These are phyloP conservation scores for Lycium barbarum DNA, from an alignment of 257 asterid genomes.

Conservation along the genomic window DNA sequence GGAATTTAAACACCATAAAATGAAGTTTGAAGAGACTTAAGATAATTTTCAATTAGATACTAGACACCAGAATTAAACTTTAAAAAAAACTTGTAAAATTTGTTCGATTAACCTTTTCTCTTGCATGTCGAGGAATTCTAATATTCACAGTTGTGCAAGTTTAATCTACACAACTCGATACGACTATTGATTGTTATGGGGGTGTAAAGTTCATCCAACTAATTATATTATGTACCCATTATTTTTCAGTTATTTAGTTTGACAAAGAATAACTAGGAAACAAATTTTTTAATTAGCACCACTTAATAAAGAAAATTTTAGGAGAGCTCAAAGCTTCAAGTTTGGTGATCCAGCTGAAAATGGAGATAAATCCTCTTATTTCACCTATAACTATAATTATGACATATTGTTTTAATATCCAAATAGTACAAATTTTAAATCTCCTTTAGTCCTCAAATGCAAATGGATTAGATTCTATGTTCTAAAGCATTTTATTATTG, in stretches of 20 bases:
- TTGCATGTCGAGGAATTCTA: not conserved
- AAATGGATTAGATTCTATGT: no score
- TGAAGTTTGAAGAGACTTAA: conserved; percentile 1
- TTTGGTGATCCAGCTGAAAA: not conserved
- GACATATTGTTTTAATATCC: no score
- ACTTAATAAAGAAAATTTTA: not conserved
- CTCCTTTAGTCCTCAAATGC: no score
- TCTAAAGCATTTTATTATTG: no score
- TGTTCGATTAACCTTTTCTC: not conserved
- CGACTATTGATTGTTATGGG: not conserved
- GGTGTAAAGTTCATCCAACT: not conserved
- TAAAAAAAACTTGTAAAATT: not conserved
- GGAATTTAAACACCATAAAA: not conserved
- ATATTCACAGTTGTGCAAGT: not conserved
- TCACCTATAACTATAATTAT: not conserved
- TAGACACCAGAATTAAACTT: not conserved
- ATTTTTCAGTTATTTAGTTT: no score
- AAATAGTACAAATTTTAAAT: no score
- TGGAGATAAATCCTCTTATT: not conserved
- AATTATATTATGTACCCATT: no score
- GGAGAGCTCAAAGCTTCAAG: conserved; percentile 1
- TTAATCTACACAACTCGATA: conserved; percentile 17
- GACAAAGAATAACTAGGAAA: no score
- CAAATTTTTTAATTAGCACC: no score
- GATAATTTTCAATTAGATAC: not conserved